Evolutionary conservation across 768 basidiomycete species (phyloP), one percentile per base, ranked within the genome.

Genomic region (Macrolepiota dolichaula): DNA sequence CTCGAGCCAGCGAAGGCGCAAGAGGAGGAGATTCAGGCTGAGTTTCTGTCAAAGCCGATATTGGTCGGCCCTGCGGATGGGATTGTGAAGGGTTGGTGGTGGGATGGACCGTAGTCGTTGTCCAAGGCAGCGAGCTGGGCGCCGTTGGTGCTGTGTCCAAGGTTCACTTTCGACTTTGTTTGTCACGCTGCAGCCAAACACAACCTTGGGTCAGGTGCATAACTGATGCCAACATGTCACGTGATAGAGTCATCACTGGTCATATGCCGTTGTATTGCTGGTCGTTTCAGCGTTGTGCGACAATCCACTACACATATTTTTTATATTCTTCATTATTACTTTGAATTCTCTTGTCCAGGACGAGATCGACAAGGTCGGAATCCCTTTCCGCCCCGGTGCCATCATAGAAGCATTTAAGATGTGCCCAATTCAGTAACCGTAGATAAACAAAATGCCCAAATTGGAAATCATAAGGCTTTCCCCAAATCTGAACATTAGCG

Each of bases 381-480:
- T 44, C 2, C 15, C 15, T 35, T 32, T 54, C 17, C 29, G 29
- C 29, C 13, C 19, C 52, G 36, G 44, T 46, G 44, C 32, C 47
- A 25, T 27, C 50, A 59, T 25, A 29, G 25, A 44, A 66, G 57
- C n/a, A 25, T n/a, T 47, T 32, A 32, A 32, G 29, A 32, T 7
- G 29, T 32, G 29, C 29, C 29, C 29, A 32, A 7, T 32, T 32
- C 7, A 7, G 29, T 32, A 19, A 5, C 40, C 36, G 15, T 9
- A 62, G 60, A 81, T 76, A 82, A 81, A 77, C 72, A 74, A 72
- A 67, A 63, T 73, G 71, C 79, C 76, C 68, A 78, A 79, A 68
- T 73, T 56, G 79, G 81, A 72, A 81, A 78, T 58, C 62, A 76
- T 71, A 79, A 78, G 70, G 72, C 70, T 69, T 64, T 64, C 66